phyloP scores from a whole-genome alignment of 2,329 filamentous ascomycete genomes.

The Davidsoniella eucalypti region DNA sequence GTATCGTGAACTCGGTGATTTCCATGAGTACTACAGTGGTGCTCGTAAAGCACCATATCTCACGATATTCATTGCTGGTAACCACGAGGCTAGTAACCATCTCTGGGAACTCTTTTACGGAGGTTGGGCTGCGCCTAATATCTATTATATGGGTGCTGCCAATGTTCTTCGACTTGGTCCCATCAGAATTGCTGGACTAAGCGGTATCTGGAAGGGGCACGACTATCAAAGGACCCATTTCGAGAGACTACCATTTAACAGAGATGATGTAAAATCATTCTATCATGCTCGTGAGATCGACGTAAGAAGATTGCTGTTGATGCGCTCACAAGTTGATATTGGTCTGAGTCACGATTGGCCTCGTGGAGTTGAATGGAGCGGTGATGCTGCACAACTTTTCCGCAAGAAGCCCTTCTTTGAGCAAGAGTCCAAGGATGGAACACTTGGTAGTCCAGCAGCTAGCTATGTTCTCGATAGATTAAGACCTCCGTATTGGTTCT shows the following conservation, averaged over 20 bases:
- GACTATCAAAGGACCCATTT: constrained; percentile 73
- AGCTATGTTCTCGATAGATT: constrained; percentile 66
- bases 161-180: constrained; percentile 75
- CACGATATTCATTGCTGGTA: constrained; percentile 84
- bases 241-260: constrained; percentile 72
- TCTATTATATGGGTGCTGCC: constrained; percentile 90
- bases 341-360: constrained; percentile 96
- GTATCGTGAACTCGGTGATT: constrained; percentile 78
- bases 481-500: constrained; percentile 78
- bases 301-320: constrained; percentile 69
- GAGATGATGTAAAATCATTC: constrained; percentile 59
- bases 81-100: constrained; percentile 86
- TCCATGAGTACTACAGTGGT: constrained; percentile 86
- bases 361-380: constrained; percentile 60
- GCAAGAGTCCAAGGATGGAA: constrained; percentile 57
- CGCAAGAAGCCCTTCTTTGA: constrained; percentile 57
- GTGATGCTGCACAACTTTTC: constrained; percentile 54
- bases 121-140: constrained; percentile 91
- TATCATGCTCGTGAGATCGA: constrained; percentile 87
- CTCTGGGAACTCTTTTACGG: constrained; percentile 89
- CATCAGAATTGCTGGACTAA: constrained; percentile 74
- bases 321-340: constrained; percentile 78
- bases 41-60: constrained; percentile 62
- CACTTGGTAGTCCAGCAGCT: constrained; percentile 65
- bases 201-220: constrained; percentile 86